Base-by-base conservation (phyloP, 2,329 filamentous ascomycete species). In the Diaporthe citri region DNA sequence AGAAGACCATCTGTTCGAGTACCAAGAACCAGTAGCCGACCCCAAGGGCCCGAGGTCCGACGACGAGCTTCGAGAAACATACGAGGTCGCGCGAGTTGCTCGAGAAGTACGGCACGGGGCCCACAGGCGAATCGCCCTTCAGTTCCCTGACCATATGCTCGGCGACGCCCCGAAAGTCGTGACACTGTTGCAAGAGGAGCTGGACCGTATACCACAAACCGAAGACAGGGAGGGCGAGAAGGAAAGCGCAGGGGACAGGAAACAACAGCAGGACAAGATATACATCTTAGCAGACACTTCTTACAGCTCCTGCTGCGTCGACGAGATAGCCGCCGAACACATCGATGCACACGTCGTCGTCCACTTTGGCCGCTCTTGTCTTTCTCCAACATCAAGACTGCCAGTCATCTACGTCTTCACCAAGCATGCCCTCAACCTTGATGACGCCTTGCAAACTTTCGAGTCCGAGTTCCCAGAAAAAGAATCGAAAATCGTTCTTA, bases 251-350 rank as follows among this genome's bases (percentile, higher is more conserved):
- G 56, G 31, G 7, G 25, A 10, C 52, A 34, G 28, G 10, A 12
- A 69, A 72, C 55, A 76, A 36, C 62, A 71, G 13, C 43, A 67
- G 12, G 80, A 81, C 41, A 82, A 88, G 76, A 87, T 98, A 71
- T 97, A 94, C 79, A 96, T 99, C 76, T 87, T 99, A 25, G 97
- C 93, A 43, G 97, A 99, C 83, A 98, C 97, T 3, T 98, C 96
- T 2, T 99, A 98, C 84, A 97, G 97, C 75, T 93, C 96, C 0
- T 99, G 97, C 85, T 99, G 97, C 81, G 96, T 98, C 25, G 97
- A 99, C 81, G 97, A 99, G 85, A 93, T 98, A 55, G 97, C 97
- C 0, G 97, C 97, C 3, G 96, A 99, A 83, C 97, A 99, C 82
- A 93, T 95, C 22, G 90, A 95, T 80, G 96, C 97, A 9, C 93